phyloP scores from a whole-genome alignment of 768 basidiomycete genomes.

The Mycena haematopus region DNA sequence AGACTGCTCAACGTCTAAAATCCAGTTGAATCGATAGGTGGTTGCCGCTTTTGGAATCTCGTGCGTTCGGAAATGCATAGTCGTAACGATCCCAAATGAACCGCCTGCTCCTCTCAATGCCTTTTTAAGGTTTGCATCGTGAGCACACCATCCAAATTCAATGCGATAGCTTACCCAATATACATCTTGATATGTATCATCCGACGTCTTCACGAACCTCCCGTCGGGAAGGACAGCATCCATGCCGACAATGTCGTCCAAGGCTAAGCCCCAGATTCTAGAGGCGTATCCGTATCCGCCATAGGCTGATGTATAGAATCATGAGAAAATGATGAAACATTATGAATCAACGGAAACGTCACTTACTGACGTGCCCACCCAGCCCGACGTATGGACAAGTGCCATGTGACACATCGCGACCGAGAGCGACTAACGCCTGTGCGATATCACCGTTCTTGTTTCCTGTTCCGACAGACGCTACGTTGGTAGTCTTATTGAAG shows the following conservation, averaged over 20 bases:
- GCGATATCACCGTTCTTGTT: neutral
- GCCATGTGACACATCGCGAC: neutral
- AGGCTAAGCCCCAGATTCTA: neutral
- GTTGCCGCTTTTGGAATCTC: no score
- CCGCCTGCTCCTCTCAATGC: no score
- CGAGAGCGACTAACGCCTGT: neutral
- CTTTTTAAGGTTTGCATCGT: no score
- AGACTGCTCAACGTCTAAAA: no score
- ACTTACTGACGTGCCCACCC: neutral
- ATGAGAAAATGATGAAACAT: neutral
- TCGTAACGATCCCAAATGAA: neutral
- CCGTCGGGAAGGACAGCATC: neutral
- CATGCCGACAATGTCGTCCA: neutral
- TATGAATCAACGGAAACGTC: neutral
- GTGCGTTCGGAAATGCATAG: neutral
- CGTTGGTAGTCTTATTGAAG: neutral
- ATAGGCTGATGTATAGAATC: neutral
- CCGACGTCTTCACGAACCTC: neutral
- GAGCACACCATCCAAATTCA: no score
- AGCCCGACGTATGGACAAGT: neutral
- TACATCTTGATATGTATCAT: neutral
- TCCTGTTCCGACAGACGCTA: neutral
- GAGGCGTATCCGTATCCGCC: neutral
- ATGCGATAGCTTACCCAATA: neutral
- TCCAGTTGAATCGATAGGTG: no score